Base-by-base conservation (phyloP, 805 yeast genomes). In the Kockiozyma suomiensis region DNA sequence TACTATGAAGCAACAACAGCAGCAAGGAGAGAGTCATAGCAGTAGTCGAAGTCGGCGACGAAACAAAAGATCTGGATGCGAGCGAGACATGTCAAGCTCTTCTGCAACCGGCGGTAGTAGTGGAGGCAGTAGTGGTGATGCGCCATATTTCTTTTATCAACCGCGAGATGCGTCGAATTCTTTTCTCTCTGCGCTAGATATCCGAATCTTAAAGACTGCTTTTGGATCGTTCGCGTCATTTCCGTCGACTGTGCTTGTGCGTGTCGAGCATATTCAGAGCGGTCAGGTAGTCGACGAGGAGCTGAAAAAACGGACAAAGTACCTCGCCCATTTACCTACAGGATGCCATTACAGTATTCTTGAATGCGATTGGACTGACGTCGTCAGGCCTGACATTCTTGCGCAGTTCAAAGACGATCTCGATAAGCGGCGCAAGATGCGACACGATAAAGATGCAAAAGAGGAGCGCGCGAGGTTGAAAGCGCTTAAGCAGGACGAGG, bases 291-390 rank as follows among this genome's bases (percentile, higher is more conserved):
- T 86, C 1, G 81, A 86, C 0, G 85, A 82, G 15, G 83, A 83
- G n/a, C 65, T 87, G 68, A 68, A 82, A 1, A 81, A 82, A 53
- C 83, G 85, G 65, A 80, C 80, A 71, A 92, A 90, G 72, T 90
- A 88, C 71, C 74, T 94, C 58, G 80, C 88, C 0, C 93, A 93
- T 72, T 74, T 91, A 23, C 97, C 99, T 0, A 71, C 83, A 30
- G 97, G 97, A 1, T 87, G 97, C 0, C 88, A 87, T 54, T 73
- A 93, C 45, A 96, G 91, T 10, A 85, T 89, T 64, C 70, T 94
- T 56, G 98, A 94, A 68, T 81, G 97, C 53, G 86, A 90, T 70
- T 93, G 98, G 98, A 78, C 73, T 54, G 53, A 69, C 13, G 55
- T 70, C 35, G 68, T 81, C 6, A 80, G 82, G 2, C 72, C 74